Evolutionary conservation across 2,329 filamentous ascomycete species (phyloP), one percentile per base, ranked within the genome.

Genomic region (Aureobasidium musti): DNA sequence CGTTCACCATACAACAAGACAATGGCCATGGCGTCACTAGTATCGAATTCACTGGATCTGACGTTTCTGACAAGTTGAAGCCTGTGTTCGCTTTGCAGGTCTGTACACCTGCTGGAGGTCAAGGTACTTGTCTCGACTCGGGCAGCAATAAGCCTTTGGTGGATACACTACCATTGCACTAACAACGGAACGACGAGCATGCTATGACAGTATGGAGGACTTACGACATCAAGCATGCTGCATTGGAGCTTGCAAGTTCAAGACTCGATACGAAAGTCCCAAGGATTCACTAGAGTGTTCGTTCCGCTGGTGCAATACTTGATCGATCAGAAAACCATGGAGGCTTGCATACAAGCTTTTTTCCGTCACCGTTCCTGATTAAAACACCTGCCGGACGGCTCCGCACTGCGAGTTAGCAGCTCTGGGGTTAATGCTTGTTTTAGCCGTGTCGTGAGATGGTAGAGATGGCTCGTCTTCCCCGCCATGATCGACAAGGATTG

Each of bases 401-500:
- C 57, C 43, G n/a, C 57, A 61, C n/a, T 28, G 23, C 28, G 19
- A 14, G 0, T 23, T 26, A 45, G 11, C 28, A 10, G 5, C n/a
- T 17, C 33, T 47, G 41, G 30, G 19, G 3, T 61, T 26, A 5
- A 61, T 61, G 57, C 57, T 50, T 50, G 43, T 33, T 39, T 61
- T 61, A 43, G 53, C 53, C 53, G 53, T 41, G 1, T 30, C 23
- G 26, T 14, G 21, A 43, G n/a, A 43, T 28, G 23, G 45, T 45
- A 14, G 19, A 49, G 43, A 23, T 35, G 39, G 14, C 19, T 19
- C 17, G 57, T 49, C n/a, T 35, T 35, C 57, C 57, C 57, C 41
- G n/a, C 41, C 21, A 49, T 61, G 57, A 61, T 61, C 57, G 57
- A 61, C 57, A 61, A 17, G 19, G 14, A 19, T 49, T 47, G 56